These are phyloP conservation scores for Cerioporus squamosus DNA, from an alignment of 1,284 basidiomycete species.

Conservation along the genomic window DNA sequence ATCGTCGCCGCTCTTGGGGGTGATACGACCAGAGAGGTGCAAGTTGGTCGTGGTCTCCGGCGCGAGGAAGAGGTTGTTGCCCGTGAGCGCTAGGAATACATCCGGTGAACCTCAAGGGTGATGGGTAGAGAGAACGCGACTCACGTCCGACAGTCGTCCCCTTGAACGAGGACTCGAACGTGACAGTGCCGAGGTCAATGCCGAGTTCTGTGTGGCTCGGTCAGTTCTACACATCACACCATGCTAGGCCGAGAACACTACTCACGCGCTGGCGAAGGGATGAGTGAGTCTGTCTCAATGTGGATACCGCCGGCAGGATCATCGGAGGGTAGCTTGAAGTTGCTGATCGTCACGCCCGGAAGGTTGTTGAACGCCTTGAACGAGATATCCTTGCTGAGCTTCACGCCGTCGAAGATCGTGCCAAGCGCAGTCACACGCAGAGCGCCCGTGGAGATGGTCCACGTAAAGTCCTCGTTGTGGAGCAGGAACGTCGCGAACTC, in stretches of 20 bases:
- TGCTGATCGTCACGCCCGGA: constrained; percentile 69
- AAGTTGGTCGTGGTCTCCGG: constrained; percentile 53
- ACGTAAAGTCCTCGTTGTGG: constrained; percentile 69
- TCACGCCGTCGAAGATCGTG: constrained; percentile 71
- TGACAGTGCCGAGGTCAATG: constrained; percentile 73
- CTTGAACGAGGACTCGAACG: constrained; percentile 67
- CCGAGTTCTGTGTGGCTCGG: constrained; percentile 55
- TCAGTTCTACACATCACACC: neutral
- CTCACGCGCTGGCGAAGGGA: constrained; percentile 71
- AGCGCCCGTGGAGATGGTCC: constrained; percentile 70
- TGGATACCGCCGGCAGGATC: constrained; percentile 72
- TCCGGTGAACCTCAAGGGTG: neutral
- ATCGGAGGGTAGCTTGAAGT: constrained; percentile 70
- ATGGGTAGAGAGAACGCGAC: constrained; percentile 27
- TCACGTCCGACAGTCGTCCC: constrained; percentile 56
- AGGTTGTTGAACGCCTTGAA: constrained; percentile 77
- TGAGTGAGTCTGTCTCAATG: constrained; percentile 67
- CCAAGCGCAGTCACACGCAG: constrained; percentile 70
- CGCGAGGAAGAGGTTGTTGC: constrained; percentile 54
- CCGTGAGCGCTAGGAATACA: constrained; percentile 50
- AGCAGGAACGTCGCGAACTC: constrained; percentile 69
- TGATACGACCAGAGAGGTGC: constrained; percentile 65
- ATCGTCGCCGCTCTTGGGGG: constrained; percentile 60
- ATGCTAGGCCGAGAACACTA: constrained; percentile 20
- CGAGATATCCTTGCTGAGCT: constrained; percentile 64